These are phyloP conservation scores for Durusdinium trenchii DNA, from an alignment of 73 alveolate species.

Conservation along the genomic window DNA sequence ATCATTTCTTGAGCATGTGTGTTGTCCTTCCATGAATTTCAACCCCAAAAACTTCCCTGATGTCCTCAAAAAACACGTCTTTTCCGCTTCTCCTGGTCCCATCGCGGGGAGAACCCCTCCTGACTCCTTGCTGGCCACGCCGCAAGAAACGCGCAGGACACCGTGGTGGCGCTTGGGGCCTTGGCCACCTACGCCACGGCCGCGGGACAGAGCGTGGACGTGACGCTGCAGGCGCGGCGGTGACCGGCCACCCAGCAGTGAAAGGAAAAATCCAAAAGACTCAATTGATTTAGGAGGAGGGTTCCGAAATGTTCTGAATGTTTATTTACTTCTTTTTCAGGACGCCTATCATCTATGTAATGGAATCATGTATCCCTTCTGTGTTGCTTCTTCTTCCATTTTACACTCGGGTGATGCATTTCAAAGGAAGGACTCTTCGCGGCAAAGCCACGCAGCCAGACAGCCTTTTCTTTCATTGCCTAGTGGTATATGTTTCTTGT, in stretches of 20 bases:
- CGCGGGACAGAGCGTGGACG: slow-evolving; percentile 86
- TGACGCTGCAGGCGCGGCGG: slow-evolving; percentile 18
- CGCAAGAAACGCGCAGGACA: slow-evolving; percentile 35
- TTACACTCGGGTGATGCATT: too few species aligned
- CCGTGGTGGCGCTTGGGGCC: slow-evolving; percentile 75
- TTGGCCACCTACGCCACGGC: slow-evolving; percentile 52
- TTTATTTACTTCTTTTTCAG: too few species aligned
- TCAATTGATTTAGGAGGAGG: background rate
- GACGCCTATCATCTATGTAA: too few species aligned
- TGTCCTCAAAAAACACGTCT: background rate
- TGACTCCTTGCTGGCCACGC: background rate
- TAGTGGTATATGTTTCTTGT: too few species aligned
- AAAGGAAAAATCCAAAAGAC: background rate
- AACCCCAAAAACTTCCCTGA: background rate
- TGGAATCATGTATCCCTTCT: too few species aligned
- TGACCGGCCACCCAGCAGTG: background rate
- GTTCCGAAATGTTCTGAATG: background rate
- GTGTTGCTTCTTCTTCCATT: too few species aligned
- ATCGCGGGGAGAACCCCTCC: background rate
- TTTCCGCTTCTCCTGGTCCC: background rate
- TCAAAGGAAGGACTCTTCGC: too few species aligned
- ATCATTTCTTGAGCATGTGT: too few species aligned
- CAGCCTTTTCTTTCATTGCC: too few species aligned
- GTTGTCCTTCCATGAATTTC: too few species aligned
- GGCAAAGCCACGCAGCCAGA: too few species aligned